Base-by-base conservation (phyloP, 805 yeast species). In the Suhomyces sp. region DNA sequence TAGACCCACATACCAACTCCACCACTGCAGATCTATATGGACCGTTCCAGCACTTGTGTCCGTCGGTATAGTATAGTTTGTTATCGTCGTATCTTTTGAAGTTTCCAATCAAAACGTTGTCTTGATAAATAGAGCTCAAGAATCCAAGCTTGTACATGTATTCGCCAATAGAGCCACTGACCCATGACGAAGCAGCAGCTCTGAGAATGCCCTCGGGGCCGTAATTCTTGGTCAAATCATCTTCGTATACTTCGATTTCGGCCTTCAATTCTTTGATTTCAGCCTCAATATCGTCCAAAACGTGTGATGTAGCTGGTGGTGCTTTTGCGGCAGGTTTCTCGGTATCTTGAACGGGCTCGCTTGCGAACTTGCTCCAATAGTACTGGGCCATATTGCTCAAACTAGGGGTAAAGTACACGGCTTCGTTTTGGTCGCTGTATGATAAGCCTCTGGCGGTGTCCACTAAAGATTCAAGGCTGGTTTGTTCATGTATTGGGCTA, bases 31-130 rank as follows among this genome's bases (percentile, higher is more conserved):
- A 79, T 66, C 99, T 82, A 25, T 73, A 66, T 4, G 97, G 97
- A 0, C 99, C 99, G 65, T 91, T 89, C 97, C 98, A 93, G 68
- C 99, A 94, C 62, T 77, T 80, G 41, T 83, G 84, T 19, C 99
- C 99, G 17, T 73, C 63, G 3, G 67, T 72, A 63, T 76, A 94
- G 29, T 71, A 71, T 59, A 68, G 46, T 60, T 66, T 48, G 55
- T 69, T 54, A 60, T 65, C 68, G 37, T 66, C 61, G 33, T 59
- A 62, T 12, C 57, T 58, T 3, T 57, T 48, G 47, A 58, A 78
- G 12, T 50, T 58, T 2, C 96, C 96, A 47, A 89, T 77, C 27
- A 71, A 67, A 0, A 80, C 76, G 39, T 72, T 61, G 51, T 71
- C 78, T 65, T 89, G 96, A 49, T 73, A 72, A 8, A 87, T 71